Base-by-base conservation (phyloP, 2,329 filamentous ascomycete genomes). In the Fusarium pininemorale region DNA sequence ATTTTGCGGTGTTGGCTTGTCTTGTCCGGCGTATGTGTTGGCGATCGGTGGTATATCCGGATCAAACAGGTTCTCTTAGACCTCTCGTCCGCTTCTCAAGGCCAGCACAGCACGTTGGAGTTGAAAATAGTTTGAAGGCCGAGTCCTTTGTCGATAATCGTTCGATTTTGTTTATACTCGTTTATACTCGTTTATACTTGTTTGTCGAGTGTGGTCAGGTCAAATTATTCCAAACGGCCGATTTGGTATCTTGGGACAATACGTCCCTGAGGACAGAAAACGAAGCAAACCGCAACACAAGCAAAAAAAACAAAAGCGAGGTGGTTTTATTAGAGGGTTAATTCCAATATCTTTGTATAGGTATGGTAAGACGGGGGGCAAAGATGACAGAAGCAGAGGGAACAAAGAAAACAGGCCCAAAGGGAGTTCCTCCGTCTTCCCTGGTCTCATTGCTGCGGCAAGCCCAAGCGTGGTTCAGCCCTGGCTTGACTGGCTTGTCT, bases 361-460 rank as follows among this genome's bases (percentile, higher is more conserved):
- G 32, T 35, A 39, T 41, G 42, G 60, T 51, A 51, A 69, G 73
- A 71, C 48, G 48, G 42, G 51, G 41, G 38, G 38, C 44, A 50
- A 32, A 42, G 22, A 37, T 37, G 51, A 50, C 42, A 57, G 64
- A 66, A 62, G 42, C 47, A 44, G 48, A 66, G 72, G 59, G 50
- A 63, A 72, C 59, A 72, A 73, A 75, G 72, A 73, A 60, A 75
- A 48, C 44, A 42, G 24, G 41, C 18, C 63, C 50, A 63, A 63
- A 57, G 16, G 38, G 45, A 41, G 58, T 47, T 66, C 44, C 58
- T 59, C 66, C 47, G 37, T 38, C 51, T 54, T 37, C 38, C 50
- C 15, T 54, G 39, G 71, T 71, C 68, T 73, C 62, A 69, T 71
- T 69, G 69, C 72, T 72, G 59, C 63, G 68, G 72, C 60, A 75